Conservation (phyloP, 1,139 yeast species). For the Sugiyamaella japonica region DNA sequence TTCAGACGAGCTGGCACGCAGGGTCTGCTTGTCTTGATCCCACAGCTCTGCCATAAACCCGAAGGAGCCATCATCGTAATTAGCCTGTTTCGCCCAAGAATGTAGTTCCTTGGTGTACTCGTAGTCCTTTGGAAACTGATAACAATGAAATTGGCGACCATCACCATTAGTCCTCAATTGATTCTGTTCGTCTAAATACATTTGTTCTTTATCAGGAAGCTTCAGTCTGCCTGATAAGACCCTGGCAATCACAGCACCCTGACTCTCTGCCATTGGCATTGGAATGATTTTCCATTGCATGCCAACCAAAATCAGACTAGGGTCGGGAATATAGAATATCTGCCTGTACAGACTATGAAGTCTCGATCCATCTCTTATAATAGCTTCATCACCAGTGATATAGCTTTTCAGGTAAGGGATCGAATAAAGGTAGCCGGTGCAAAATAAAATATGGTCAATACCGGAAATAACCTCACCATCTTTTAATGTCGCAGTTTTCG, state of each 20-base stretch:
- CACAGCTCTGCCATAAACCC: conserved; percentile 36
- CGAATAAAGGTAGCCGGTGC: conserved; percentile 62
- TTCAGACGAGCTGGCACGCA: conserved; percentile 23
- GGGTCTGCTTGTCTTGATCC: conserved; percentile 26
- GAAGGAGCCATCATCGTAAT: conserved; percentile 22
- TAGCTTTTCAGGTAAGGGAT: conserved; percentile 45
- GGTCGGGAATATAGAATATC: conserved; percentile 52
- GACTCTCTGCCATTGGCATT: conserved; percentile 59
- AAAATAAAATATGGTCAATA: conserved; percentile 56
- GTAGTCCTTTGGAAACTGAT: conserved; percentile 52
- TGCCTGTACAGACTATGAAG: conserved; percentile 57
- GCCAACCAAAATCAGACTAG: conserved; percentile 56
- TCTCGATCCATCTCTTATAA: conserved; percentile 48
- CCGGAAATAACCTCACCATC: conserved; percentile 32
- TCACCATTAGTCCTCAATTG: conserved; percentile 44
- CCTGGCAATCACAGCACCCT: conserved; percentile 57
- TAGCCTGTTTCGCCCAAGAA: conserved; percentile 43
- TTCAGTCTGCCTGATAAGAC: conserved; percentile 51
- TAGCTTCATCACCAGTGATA: conserved; percentile 30
- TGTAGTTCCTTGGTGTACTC: conserved; percentile 46
- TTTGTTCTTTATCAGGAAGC: conserved; percentile 48
- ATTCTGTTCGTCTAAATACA: conserved; percentile 45
- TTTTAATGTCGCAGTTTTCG: conserved; percentile 19
- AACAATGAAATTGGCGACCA: conserved; percentile 47
- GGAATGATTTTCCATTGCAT: conserved; percentile 57